Evolutionary conservation across 1,284 basidiomycete species (phyloP).

Genomic region (Cryptococcus hybrid): DNA sequence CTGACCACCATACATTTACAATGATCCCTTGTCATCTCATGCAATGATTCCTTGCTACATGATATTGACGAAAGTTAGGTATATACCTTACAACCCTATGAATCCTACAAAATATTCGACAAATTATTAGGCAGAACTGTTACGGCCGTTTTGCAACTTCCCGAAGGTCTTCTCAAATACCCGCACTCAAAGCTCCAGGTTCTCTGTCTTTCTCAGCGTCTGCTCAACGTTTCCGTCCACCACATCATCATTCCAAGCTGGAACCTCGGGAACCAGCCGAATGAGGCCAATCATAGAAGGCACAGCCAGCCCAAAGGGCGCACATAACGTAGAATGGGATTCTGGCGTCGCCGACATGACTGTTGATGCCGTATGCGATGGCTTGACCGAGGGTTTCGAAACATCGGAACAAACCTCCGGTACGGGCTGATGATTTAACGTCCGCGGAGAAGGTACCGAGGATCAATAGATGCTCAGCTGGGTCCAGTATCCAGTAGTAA

Average conservation of each 20-base stretch:
- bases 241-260: slow-evolving; percentile 18
- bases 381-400: slow-evolving; percentile 23
- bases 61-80: too few species aligned
- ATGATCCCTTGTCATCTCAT: too few species aligned
- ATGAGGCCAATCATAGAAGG: slow-evolving; percentile 17
- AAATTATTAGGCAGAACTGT: too few species aligned
- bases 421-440: slow-evolving; percentile 19
- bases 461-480: slow-evolving; percentile 27
- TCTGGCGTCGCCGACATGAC: slow-evolving; percentile 8
- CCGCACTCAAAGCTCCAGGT: too few species aligned
- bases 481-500: slow-evolving; percentile 22
- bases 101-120: too few species aligned
- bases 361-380: slow-evolving; percentile 21
- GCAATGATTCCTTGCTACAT: too few species aligned
- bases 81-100: too few species aligned
- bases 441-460: slow-evolving; percentile 29
- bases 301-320: slow-evolving; percentile 16
- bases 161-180: too few species aligned
- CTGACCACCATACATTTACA: too few species aligned
- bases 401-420: slow-evolving; percentile 27
- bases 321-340: slow-evolving; percentile 19
- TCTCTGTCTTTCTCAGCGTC: background rate
- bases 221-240: slow-evolving; percentile 6
- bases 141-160: too few species aligned
- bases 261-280: slow-evolving; percentile 18